Evolutionary conservation across 179 eudicot species (phyloP).

Genomic region (Silene coronaria): DNA sequence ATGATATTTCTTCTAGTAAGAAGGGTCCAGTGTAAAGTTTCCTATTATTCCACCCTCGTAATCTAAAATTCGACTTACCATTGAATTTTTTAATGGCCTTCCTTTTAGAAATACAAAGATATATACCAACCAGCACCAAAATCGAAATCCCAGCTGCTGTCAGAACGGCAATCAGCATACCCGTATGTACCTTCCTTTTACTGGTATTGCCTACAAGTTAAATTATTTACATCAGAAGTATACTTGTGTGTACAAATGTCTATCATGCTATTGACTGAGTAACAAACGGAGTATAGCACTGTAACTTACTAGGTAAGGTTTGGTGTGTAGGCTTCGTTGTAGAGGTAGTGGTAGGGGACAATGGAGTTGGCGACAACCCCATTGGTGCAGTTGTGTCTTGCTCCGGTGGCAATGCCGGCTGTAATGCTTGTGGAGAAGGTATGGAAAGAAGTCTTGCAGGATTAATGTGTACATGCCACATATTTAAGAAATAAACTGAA

Average conservation of each 20-base stretch:
- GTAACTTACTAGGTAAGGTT: neutral
- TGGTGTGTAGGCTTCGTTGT: neutral
- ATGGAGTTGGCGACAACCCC: neutral
- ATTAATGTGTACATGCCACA: neutral
- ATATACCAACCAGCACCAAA: neutral
- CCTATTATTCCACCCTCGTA: neutral
- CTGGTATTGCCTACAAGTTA: slow-evolving; percentile 6
- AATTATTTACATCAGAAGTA: neutral
- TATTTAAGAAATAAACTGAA: neutral
- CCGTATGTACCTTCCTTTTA: neutral
- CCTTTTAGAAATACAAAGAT: neutral
- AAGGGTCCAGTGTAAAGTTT: too few species aligned
- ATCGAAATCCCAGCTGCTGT: neutral
- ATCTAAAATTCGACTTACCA: neutral
- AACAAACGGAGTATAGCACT: too few species aligned
- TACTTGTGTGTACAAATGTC: neutral
- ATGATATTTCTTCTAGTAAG: too few species aligned
- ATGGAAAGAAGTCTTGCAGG: neutral
- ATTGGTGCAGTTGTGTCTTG: neutral
- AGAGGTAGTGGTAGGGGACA: neutral
- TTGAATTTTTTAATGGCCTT: neutral
- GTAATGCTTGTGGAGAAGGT: neutral
- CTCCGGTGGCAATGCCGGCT: neutral
- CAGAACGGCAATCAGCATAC: neutral
- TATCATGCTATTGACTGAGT: neutral